These are phyloP conservation scores for Chlorella sp. DNA, from an alignment of 139 green algal genomes.

Conservation along the genomic window DNA sequence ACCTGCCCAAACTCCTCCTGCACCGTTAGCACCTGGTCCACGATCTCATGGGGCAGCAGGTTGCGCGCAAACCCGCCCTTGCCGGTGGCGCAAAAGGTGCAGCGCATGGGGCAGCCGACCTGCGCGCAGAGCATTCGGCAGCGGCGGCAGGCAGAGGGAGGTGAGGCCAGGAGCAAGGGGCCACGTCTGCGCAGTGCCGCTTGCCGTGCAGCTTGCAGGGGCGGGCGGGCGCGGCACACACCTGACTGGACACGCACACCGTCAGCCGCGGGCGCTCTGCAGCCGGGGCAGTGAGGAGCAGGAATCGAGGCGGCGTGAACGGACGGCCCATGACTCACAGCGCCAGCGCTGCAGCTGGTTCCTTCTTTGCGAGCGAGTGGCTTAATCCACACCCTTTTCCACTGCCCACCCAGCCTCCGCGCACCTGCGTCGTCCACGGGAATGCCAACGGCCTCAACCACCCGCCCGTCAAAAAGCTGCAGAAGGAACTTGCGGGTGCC, in stretches of 20 bases:
- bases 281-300: conserved; percentile 24
- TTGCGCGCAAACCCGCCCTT: conserved; percentile 97
- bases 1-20: conserved; percentile 64
- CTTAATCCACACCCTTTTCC: too few species aligned
- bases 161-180: neutral
- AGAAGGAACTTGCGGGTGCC: conserved; percentile 95
- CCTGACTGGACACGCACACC: conserved; percentile 95
- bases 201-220: neutral
- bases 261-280: conserved; percentile 76
- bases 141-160: neutral
- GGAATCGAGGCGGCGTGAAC: neutral
- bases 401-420: too few species aligned
- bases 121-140: conserved; percentile 32
- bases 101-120: conserved; percentile 97
- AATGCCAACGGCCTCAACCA: conserved; percentile 95
- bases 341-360: too few species aligned
- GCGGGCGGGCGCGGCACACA: conserved; percentile 17
- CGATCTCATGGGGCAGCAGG: conserved; percentile 90
- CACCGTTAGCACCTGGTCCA: conserved; percentile 86
- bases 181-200: neutral
- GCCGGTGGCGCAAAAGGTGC: conserved; percentile 97
- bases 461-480: conserved; percentile 81
- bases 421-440: conserved; percentile 54
- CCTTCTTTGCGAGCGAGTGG: too few species aligned
- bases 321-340: conserved; percentile 83